Conservation (phyloP, 108 stramenopile genomes). For the Conticribra guillardii region DNA sequence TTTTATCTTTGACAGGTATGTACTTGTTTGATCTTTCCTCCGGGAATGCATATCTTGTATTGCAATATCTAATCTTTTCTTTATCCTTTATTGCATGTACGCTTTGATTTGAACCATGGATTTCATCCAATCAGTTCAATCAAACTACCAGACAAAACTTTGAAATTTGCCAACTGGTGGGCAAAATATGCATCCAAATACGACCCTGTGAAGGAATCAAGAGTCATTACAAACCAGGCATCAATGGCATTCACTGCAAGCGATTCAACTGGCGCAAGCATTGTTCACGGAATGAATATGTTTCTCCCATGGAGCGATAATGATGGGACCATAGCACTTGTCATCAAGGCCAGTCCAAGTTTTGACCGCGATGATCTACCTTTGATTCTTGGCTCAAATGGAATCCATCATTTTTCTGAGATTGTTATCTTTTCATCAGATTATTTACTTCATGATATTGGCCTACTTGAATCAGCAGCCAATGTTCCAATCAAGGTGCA, state of each 20-base stretch:
- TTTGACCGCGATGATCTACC: not conserved
- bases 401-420: not conserved
- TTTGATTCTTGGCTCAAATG: not conserved
- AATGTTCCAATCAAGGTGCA: not conserved
- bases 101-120: not conserved
- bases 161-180: not conserved
- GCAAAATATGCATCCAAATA: not conserved
- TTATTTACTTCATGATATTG: not conserved
- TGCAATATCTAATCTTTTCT: too few species aligned
- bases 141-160: constrained; percentile 1
- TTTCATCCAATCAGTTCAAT: not conserved
- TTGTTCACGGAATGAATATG: constrained; percentile 15
- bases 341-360: not conserved
- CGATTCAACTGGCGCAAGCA: not conserved
- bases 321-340: not conserved
- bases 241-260: not conserved
- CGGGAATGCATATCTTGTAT: too few species aligned
- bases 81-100: too few species aligned
- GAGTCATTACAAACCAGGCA: constrained; percentile 3
- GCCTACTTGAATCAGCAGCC: not conserved
- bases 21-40: not conserved
- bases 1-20: constrained; percentile 1
- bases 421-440: not conserved
- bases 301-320: not conserved
- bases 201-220: constrained; percentile 9